A percentile compares a stretch with the other conserved stretches of the same genome.
These are phyloP conservation scores for Triticum timopheevii DNA, from an alignment of 176 grass and related monocot species.

Conservation along the genomic window DNA sequence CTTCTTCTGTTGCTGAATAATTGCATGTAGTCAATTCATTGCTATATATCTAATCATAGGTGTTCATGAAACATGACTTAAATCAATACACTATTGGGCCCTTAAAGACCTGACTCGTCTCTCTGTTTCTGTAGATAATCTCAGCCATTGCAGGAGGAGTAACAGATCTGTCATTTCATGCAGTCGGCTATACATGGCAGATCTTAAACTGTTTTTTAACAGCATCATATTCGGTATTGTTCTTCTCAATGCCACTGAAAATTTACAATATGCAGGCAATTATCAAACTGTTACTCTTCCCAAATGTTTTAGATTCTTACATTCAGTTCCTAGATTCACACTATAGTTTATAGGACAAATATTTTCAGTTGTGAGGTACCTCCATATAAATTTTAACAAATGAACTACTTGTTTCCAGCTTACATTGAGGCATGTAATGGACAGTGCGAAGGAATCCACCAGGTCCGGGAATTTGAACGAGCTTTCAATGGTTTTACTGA, in stretches of 20 bases:
- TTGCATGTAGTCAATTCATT: neutral
- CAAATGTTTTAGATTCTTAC: conserved; percentile 7
- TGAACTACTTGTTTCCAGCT: conserved; percentile 57
- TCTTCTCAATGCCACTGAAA: conserved; percentile 14
- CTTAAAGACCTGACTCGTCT: conserved; percentile 3
- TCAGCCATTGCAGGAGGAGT: conserved; percentile 89
- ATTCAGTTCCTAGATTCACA: neutral
- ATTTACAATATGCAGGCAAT: neutral
- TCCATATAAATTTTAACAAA: conserved; percentile 26
- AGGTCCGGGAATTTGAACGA: conserved; percentile 94
- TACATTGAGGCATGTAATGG: conserved; percentile 91
- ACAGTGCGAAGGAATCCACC: conserved; percentile 92
- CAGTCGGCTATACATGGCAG: conserved; percentile 89
- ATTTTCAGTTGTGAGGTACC: conserved; percentile 7
- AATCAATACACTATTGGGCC: neutral
- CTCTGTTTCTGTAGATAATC: conserved; percentile 70
- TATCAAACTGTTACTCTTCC: neutral
- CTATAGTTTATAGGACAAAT: neutral
- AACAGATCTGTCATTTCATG: conserved; percentile 92
- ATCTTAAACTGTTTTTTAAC: conserved; percentile 89
- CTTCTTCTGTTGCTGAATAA: conserved; percentile 1
- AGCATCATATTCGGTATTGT: conserved; percentile 94
- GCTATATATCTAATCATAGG: neutral
- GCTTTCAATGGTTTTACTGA: conserved; percentile 96
- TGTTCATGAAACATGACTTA: neutral